Conservation (phyloP, 2,329 filamentous ascomycete species). For the Colletotrichum abscissum region DNA sequence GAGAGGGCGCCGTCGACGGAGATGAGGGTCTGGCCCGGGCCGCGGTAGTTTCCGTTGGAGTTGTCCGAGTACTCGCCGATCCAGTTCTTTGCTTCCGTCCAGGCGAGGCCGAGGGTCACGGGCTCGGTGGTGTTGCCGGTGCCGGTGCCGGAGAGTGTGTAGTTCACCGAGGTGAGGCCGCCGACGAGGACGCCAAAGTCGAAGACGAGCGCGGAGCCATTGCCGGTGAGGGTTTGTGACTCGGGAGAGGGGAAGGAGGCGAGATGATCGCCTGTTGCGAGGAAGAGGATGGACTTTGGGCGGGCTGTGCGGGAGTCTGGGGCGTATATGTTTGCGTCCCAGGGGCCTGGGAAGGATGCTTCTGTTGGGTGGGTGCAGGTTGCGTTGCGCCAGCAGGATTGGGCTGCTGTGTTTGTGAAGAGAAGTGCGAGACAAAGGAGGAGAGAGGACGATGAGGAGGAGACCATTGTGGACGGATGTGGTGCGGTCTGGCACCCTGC, state of each 20-base stretch:
- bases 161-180: conserved; percentile 64
- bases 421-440: background rate
- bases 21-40: conserved; percentile 41
- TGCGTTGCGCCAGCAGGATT: conserved; percentile 65
- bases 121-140: conserved; percentile 47
- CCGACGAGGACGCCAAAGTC: conserved; percentile 71
- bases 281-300: conserved; percentile 56
- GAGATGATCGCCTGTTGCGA: conserved; percentile 45
- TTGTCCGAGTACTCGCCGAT: conserved; percentile 58
- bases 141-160: conserved; percentile 49
- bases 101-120: conserved; percentile 56
- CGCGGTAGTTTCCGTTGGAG: conserved; percentile 57
- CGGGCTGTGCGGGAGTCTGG: conserved; percentile 61
- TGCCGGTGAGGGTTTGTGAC: conserved; percentile 44
- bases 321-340: conserved; percentile 69
- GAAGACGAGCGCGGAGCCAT: conserved; percentile 65
- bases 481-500: background rate
- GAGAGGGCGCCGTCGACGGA: conserved; percentile 57
- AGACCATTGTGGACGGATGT: background rate
- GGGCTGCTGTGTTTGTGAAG: conserved; percentile 10
- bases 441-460: conserved; percentile 41
- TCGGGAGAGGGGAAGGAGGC: conserved; percentile 41
- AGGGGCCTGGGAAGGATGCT: conserved; percentile 65
- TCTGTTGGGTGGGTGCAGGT: conserved; percentile 61
- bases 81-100: conserved; percentile 59